Evolutionary conservation across 306 rosid species (phyloP).

Genomic region (Rubus idaeus): DNA sequence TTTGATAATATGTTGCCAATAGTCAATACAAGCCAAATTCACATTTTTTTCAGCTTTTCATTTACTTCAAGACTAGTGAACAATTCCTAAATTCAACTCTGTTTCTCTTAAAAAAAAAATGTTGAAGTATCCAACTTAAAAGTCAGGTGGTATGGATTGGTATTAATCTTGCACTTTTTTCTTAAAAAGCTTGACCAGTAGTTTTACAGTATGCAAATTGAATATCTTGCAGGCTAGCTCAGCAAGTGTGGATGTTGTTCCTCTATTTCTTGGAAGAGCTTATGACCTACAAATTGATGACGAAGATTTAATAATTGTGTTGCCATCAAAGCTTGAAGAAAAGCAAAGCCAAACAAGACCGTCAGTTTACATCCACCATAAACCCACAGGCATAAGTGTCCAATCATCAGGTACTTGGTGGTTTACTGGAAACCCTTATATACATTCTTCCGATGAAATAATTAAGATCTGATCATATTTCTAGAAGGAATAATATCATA

Average conservation of each 20-base stretch:
- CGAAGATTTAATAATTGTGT: constrained; percentile 47
- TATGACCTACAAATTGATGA: constrained; percentile 49
- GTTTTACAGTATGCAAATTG: constrained; percentile 18
- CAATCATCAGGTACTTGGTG: constrained; percentile 60
- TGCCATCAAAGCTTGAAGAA: constrained; percentile 40
- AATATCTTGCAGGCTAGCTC: constrained; percentile 52
- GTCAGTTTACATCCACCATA: constrained; percentile 61
- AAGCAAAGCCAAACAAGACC: constrained; percentile 36
- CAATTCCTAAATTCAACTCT: neutral
- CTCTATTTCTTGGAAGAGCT: constrained; percentile 53
- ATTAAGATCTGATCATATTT: neutral
- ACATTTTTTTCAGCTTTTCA: neutral
- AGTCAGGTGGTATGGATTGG: neutral
- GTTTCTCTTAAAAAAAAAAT: neutral
- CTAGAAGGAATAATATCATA: neutral
- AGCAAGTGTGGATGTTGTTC: constrained; percentile 71
- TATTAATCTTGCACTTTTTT: neutral
- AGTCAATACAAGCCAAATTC: too few species aligned
- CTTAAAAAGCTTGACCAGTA: neutral
- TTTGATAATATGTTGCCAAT: neutral
- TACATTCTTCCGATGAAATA: neutral
- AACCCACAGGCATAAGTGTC: constrained; percentile 61
- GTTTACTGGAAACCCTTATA: neutral
- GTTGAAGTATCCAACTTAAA: neutral
- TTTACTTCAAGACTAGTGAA: neutral